Base-by-base conservation (phyloP, 768 basidiomycete species). In the Cantharellus anzutake region DNA sequence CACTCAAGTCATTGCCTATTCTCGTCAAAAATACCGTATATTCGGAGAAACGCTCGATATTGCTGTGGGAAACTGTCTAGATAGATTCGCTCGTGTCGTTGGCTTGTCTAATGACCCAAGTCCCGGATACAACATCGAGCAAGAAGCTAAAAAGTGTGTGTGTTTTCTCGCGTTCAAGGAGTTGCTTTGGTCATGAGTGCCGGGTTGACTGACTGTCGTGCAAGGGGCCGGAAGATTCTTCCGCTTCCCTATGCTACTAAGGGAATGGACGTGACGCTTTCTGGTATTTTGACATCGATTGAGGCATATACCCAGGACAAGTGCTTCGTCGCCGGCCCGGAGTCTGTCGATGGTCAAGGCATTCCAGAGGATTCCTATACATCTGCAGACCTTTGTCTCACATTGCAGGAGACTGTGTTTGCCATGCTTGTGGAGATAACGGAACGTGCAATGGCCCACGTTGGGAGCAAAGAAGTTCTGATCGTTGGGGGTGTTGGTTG, bases 401-500 rank as follows among this genome's bases (percentile, higher is more conserved):
- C 91, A 3, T 73, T 99, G 2, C 96, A 99, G 71, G 96, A 99
- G 71, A 96, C 88, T 0, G 82, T 97, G 0, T 99, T 86, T 69
- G 86, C 93, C 0, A 99, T 99, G 96, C 76, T 99, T 2, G 96
- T 99, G 14, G 96, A 99, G 72, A 99, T 97, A 62, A 98, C 96
- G 0, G 96, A 99, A 70, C 77, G 96, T 42, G 96, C 96, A 5
- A 97, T 99, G 96, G 96, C 96, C 38, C 96, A 98, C 70, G 93
- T 97, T 29, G 87, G 87, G 5, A 94, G 90, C 66, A 89, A 80
- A 70, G 93, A 99, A 66, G 93, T 97, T 1, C 77, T 99, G 44
- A 92, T 99, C 59, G 96, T 99, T 4, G 96, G 96, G 2, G 96
- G 96, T 41, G 96, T 99, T n/a, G 96, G 96, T n/a, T 92, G 94